These are phyloP conservation scores for Comarum palustre DNA, from an alignment of 306 rosid genomes.

Conservation along the genomic window DNA sequence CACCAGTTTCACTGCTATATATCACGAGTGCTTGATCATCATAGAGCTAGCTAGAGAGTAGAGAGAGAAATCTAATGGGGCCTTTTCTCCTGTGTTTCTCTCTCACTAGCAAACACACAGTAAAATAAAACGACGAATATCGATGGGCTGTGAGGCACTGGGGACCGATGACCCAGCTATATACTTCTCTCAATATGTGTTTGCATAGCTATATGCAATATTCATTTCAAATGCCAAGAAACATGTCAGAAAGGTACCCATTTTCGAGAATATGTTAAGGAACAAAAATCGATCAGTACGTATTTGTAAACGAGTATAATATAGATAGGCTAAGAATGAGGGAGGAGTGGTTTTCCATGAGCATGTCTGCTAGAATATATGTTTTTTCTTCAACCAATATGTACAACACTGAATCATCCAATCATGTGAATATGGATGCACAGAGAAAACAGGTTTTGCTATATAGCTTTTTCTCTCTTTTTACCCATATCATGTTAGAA, in stretches of 20 bases:
- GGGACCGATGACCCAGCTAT: background rate
- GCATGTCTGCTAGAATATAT: conserved; percentile 7
- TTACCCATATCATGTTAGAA: conserved; percentile 38
- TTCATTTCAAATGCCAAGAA: conserved; percentile 11
- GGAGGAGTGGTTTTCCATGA: conserved; percentile 5
- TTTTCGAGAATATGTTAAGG: background rate
- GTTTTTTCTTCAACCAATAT: background rate
- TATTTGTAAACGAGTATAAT: background rate
- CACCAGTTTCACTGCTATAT: conserved; percentile 4
- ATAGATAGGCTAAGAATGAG: conserved; percentile 6
- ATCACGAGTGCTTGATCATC: conserved; percentile 7
- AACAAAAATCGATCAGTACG: conserved; percentile 1
- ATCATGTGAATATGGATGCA: background rate
- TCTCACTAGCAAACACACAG: conserved; percentile 9
- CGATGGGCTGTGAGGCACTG: background rate
- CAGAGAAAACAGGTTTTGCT: background rate
- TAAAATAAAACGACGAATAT: background rate
- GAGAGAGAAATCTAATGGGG: background rate
- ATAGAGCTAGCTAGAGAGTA: background rate
- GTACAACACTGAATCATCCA: background rate
- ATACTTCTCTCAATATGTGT: background rate
- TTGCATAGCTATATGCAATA: background rate
- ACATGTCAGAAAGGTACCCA: background rate
- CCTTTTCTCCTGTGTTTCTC: background rate
- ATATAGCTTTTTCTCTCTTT: background rate